These are phyloP conservation scores for Phytophthora pseudosyringae DNA, from an alignment of 352 stramenopile genomes.

Conservation along the genomic window DNA sequence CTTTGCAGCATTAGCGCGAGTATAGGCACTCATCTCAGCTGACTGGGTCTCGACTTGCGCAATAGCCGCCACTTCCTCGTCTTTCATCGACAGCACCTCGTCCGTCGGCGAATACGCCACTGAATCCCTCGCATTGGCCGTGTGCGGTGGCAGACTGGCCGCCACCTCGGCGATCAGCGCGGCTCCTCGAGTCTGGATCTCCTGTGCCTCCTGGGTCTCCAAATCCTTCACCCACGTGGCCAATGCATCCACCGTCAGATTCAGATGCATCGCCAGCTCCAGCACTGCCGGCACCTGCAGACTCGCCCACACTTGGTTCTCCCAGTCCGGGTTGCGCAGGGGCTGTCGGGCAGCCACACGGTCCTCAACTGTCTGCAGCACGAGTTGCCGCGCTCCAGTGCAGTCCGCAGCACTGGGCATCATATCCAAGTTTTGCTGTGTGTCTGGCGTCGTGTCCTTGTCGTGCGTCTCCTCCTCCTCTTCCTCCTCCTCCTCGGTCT, in stretches of 20 bases:
- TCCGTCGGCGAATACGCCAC: conserved; percentile 25
- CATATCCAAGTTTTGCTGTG: conserved; percentile 14
- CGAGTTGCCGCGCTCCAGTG: conserved; percentile 21
- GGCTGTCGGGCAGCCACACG: conserved; percentile 25
- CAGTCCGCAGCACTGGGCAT: neutral
- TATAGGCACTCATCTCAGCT: conserved; percentile 28
- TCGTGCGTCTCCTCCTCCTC: conserved; percentile 17
- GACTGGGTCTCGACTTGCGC: conserved; percentile 26
- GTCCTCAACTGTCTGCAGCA: conserved; percentile 41
- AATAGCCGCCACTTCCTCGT: conserved; percentile 33
- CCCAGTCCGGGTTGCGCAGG: conserved; percentile 36
- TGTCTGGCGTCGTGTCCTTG: conserved; percentile 9
- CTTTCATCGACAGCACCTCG: conserved; percentile 20
- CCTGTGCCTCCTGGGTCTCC: conserved; percentile 18
- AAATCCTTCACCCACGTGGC: conserved; percentile 42
- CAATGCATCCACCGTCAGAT: conserved; percentile 47
- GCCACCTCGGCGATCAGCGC: conserved; percentile 26
- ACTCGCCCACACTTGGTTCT: conserved; percentile 33
- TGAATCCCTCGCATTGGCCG: conserved; percentile 26
- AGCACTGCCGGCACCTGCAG: conserved; percentile 37
- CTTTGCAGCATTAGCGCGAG: conserved; percentile 46
- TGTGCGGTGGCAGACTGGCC: conserved; percentile 30
- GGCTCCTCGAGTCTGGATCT: conserved; percentile 24
- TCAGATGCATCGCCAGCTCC: conserved; percentile 47
- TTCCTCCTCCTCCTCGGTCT: conserved; percentile 8